These are phyloP conservation scores for Hemileccinum rubropunctum DNA, from an alignment of 768 basidiomycete genomes.

Conservation along the genomic window DNA sequence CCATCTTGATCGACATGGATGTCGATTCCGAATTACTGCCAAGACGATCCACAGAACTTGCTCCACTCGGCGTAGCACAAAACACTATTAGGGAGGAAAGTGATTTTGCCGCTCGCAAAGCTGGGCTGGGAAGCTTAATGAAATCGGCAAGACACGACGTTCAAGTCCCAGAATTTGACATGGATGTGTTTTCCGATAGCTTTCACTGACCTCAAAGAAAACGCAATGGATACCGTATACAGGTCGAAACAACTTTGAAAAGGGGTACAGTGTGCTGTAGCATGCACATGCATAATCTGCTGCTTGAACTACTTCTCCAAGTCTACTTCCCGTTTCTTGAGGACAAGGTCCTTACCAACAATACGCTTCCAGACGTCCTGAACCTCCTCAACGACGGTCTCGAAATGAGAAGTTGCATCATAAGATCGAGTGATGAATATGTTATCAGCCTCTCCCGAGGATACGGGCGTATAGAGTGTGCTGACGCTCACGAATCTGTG, in stretches of 20 bases:
- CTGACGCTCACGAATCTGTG: slow-evolving; percentile 86
- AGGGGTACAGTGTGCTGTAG: slow-evolving; percentile 11
- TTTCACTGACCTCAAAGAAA: slow-evolving; percentile 6
- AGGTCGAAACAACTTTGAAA: slow-evolving; percentile 5
- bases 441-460: slow-evolving; percentile 77
- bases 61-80: slow-evolving; percentile 15
- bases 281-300: slow-evolving; percentile 8
- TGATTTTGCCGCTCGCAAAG: slow-evolving; percentile 63
- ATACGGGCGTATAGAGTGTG: slow-evolving; percentile 86
- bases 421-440: slow-evolving; percentile 98
- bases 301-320: slow-evolving; percentile 42
- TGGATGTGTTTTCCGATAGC: slow-evolving; percentile 63
- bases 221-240: slow-evolving; percentile 2
- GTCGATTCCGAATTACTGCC: slow-evolving; percentile 60
- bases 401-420: slow-evolving; percentile 98
- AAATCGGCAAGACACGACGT: slow-evolving; percentile 90
- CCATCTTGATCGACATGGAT: slow-evolving; percentile 90
- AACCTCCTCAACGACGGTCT: slow-evolving; percentile 97
- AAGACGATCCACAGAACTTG: slow-evolving; percentile 47
- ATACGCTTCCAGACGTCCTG: slow-evolving; percentile 94
- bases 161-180: slow-evolving; percentile 84
- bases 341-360: slow-evolving; percentile 68
- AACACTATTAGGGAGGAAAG: slow-evolving; percentile 46
- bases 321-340: slow-evolving; percentile 84
- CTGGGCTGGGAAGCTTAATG: slow-evolving; percentile 79